These are phyloP conservation scores for Boletellus sp. DNA, from an alignment of 768 basidiomycete genomes.

Conservation along the genomic window DNA sequence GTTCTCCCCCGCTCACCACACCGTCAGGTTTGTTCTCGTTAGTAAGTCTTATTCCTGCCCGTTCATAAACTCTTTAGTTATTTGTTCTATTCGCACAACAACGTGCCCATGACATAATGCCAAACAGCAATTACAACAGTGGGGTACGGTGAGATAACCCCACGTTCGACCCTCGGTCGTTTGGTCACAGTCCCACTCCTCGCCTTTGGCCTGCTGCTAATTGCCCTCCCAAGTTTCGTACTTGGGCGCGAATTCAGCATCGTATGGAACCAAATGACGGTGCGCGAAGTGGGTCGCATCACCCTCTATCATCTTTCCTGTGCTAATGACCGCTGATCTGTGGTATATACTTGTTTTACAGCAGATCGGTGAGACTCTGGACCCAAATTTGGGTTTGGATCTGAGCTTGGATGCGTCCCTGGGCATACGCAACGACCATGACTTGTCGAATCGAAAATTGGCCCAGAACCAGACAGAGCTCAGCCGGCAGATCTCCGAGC, in stretches of 20 bases:
- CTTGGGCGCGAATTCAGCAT: slow-evolving; percentile 87
- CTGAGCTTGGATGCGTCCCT: slow-evolving; percentile 1
- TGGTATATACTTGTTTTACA: background rate
- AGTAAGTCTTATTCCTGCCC: slow-evolving; percentile 46
- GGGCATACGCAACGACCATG: slow-evolving; percentile 25
- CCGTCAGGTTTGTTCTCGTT: slow-evolving; percentile 63
- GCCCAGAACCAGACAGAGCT: slow-evolving; percentile 67
- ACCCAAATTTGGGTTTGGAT: background rate
- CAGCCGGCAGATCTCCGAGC: slow-evolving; percentile 58
- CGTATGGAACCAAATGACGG: slow-evolving; percentile 83
- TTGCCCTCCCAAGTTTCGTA: slow-evolving; percentile 89
- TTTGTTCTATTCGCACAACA: background rate
- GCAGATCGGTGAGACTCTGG: slow-evolving; percentile 2
- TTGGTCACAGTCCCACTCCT: slow-evolving; percentile 83
- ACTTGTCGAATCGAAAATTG: slow-evolving; percentile 57
- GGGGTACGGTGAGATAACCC: slow-evolving; percentile 90
- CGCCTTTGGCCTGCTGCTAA: slow-evolving; percentile 81
- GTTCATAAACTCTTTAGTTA: background rate
- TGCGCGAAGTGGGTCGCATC: slow-evolving; percentile 35
- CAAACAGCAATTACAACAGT: slow-evolving; percentile 79
- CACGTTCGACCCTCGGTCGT: slow-evolving; percentile 82
- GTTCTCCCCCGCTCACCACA: background rate
- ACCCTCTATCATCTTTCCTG: background rate
- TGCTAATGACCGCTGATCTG: background rate
- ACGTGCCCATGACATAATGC: background rate